These are phyloP conservation scores for Candida orba DNA, from an alignment of 805 yeast genomes.

Conservation along the genomic window DNA sequence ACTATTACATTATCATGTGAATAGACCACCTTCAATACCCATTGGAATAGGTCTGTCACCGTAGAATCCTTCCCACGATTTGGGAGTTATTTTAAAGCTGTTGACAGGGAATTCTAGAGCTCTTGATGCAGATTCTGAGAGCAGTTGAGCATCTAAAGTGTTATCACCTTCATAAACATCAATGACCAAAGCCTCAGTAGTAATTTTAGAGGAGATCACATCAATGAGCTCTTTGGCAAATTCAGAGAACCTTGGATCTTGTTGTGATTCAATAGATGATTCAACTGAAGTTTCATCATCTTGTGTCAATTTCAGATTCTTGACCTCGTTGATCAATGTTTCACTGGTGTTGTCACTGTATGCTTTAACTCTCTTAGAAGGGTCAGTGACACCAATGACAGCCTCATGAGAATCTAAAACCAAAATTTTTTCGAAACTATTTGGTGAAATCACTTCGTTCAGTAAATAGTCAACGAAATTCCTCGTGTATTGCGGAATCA, in stretches of 20 bases:
- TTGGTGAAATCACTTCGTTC: constrained; percentile 36
- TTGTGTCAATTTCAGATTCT: neutral
- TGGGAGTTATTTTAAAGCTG: constrained; percentile 44
- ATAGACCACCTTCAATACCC: constrained; percentile 74
- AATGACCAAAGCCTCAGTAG: constrained; percentile 38
- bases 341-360: neutral
- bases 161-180: constrained; percentile 91
- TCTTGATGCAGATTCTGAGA: constrained; percentile 35
- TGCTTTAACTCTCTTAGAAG: neutral
- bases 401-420: constrained; percentile 71
- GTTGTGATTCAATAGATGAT: no score
- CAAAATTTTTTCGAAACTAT: constrained; percentile 38
- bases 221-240: constrained; percentile 7
- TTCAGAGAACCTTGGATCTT: constrained; percentile 1
- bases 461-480: constrained; percentile 46
- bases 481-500: constrained; percentile 54
- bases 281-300: no score
- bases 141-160: constrained; percentile 53
- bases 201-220: neutral
- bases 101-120: constrained; percentile 21
- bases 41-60: constrained; percentile 63
- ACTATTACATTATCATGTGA: constrained; percentile 27
- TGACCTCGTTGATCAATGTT: neutral
- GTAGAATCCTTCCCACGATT: constrained; percentile 80
- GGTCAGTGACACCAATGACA: constrained; percentile 31